Conservation (phyloP, 768 basidiomycete species). For the Lactifluus volemus region DNA sequence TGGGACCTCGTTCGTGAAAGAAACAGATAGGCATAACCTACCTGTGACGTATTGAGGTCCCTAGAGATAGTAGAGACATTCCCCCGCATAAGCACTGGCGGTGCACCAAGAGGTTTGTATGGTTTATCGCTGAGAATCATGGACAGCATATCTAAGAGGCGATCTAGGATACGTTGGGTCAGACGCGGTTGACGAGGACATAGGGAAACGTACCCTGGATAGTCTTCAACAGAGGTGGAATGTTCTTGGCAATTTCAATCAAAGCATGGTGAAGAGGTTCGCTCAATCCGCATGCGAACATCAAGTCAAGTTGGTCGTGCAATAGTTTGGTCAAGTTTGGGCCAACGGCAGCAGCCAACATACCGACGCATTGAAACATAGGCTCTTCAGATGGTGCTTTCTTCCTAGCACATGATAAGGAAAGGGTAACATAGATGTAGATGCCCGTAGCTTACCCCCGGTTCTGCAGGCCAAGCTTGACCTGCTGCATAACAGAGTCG, state of each 20-base stretch:
- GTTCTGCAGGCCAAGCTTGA: slow-evolving; percentile 81
- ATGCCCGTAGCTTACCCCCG: slow-evolving; percentile 54
- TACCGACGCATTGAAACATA: slow-evolving; percentile 95
- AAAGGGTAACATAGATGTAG: background rate
- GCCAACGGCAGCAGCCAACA: slow-evolving; percentile 92
- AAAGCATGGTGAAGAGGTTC: slow-evolving; percentile 83
- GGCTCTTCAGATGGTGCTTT: slow-evolving; percentile 91
- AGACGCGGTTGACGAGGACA: background rate
- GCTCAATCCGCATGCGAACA: slow-evolving; percentile 91
- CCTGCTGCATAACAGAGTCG: slow-evolving; percentile 80
- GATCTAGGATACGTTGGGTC: slow-evolving; percentile 42
- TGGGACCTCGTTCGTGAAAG: background rate
- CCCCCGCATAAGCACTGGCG: slow-evolving; percentile 46
- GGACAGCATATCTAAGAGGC: slow-evolving; percentile 80
- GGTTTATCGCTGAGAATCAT: slow-evolving; percentile 71
- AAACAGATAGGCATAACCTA: slow-evolving; percentile 12
- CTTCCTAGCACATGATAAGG: slow-evolving; percentile 47
- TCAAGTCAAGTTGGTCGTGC: slow-evolving; percentile 93
- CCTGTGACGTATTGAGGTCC: slow-evolving; percentile 47
- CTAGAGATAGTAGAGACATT: slow-evolving; percentile 42
- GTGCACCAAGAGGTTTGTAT: slow-evolving; percentile 86
- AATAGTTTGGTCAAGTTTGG: slow-evolving; percentile 92
- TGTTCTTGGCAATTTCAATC: slow-evolving; percentile 73
- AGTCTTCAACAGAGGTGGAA: slow-evolving; percentile 82
- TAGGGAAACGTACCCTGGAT: slow-evolving; percentile 68